Base-by-base conservation (phyloP, 1,284 basidiomycete genomes). In the Malassezia furfur region DNA sequence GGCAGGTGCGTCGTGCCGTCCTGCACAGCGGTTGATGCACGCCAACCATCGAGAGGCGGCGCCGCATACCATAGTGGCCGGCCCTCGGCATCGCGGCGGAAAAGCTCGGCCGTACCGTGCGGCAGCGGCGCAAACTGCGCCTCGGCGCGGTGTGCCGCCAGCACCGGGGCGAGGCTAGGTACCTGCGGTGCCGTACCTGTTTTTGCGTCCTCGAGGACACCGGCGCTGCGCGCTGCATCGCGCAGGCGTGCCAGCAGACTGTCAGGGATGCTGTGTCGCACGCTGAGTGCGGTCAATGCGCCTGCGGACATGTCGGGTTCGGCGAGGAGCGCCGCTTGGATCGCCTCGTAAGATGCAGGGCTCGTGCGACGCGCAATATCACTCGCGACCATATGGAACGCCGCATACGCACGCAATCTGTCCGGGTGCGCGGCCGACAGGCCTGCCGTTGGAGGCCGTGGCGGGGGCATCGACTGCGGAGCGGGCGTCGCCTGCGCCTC, bases 41-140 rank as follows among this genome's bases (percentile, higher is more conserved):
- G 41, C 54, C 54, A 57, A 17, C 66, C 60, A 21, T 62, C 54
- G 15, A 70, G 34, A 3, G 68, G 68, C 1, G 64, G 54, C 2
- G 65, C 67, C 9, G 67, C 62, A 40, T 66, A 66, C 68, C 68
- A 71, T 19, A 60, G 54, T 22, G 67, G 60, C 21, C 59, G 52
- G 11, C 65, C 68, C 0, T 60, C 61, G 0, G 60, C 54, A 32
- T 67, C 64, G 36, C 60, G 63, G 4, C 54, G 59, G 48, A 70
- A 70, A 25, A 66, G 50, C 4, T 61, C 17, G 17, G 14, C 40
- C 7, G 54, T 52, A 15, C 52, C 54, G 37, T 51, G 35, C 3
- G 67, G 64, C 8, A 70, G 56, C 12, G 52, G 52, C n/a, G 49
- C 48, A 45, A 64, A 70, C 47, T 53, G 50, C 11, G 63, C 68